Base-by-base conservation (phyloP, 345 rosid species). In the Syzygium jambos region DNA sequence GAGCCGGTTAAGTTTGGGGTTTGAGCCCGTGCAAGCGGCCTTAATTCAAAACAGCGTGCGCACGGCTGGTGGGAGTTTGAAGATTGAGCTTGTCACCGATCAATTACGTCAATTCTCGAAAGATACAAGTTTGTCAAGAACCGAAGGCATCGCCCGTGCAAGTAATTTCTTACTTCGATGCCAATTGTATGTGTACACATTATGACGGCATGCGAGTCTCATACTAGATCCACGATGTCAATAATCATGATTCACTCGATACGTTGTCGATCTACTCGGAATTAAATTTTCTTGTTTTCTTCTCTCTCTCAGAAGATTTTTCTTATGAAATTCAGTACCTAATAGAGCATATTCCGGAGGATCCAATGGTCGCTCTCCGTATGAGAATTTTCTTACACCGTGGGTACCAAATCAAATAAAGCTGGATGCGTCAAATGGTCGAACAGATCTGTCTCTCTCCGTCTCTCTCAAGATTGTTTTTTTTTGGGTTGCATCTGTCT, bases 131-230 rank as follows among this genome's bases (percentile, higher is more conserved):
- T 34, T 2, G 4, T 34, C 3, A 2, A 17, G 3, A 68, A 9
- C 3, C 11, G 2, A 30, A 65, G 2, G 5, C 7, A 2, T 29
- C 11, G 15, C 34, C 2, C 4, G 8, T 0, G 2, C 21, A 14
- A 63, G 11, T 7, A 63, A 25, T 15, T 29, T 15, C 38, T 1
- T 15, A 0, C 5, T 63, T 29, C 1, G 9, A 63, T 29, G n/a
- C n/a, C n/a, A n/a, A n/a, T n/a, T n/a, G 77, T 30, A 8, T 68
- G 23, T 21, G 25, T 3, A 53, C 38, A 7, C 41, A 9, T 56
- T 23, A 23, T 23, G 46, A 43, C 46, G 6, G 6, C 46, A 43
- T 15, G 54, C 54, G 9, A 54, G 56, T 19, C 56, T 17, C 9
- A 8, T 54, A 6, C 56, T 54, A 51, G 13, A 51, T 11, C 13